Conservation (phyloP, 192 early-diverging fungal species). For the Backusella liffmaniae region DNA sequence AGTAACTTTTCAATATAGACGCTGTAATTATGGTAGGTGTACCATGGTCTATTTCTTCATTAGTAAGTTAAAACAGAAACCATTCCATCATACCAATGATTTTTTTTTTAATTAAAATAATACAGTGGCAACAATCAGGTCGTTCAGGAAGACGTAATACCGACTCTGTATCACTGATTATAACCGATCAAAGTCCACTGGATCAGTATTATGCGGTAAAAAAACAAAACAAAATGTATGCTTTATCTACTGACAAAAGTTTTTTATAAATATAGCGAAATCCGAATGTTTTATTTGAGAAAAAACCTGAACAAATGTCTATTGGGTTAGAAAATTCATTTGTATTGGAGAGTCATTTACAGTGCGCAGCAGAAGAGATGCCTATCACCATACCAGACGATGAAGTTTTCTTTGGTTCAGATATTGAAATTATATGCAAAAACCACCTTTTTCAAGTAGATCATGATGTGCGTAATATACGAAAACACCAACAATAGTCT, state of each 20-base stretch:
- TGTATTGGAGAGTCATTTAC: constrained; percentile 56
- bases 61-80: constrained; percentile 22
- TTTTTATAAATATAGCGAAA: constrained; percentile 12
- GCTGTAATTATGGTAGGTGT: constrained; percentile 75
- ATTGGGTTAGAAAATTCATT: constrained; percentile 42
- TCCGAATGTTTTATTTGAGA: constrained; percentile 52
- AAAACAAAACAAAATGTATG: background rate
- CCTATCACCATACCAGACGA: constrained; percentile 29
- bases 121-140: constrained; percentile 74
- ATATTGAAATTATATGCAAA: constrained; percentile 18
- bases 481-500: background rate
- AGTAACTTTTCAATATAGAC: constrained; percentile 38
- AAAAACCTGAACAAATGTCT: constrained; percentile 23
- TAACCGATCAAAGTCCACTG: constrained; percentile 48
- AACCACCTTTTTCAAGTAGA: constrained; percentile 15
- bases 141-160: constrained; percentile 65
- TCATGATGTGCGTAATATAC: background rate
- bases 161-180: constrained; percentile 61
- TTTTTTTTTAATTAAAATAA: background rate
- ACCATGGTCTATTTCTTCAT: constrained; percentile 50
- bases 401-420: constrained; percentile 28
- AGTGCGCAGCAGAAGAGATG: constrained; percentile 72
- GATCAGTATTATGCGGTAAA: constrained; percentile 53
- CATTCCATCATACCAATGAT: background rate
- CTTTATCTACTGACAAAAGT: background rate